phyloP scores from a whole-genome alignment of 1,284 basidiomycete genomes.

The Cryptococcus amylolentus region DNA sequence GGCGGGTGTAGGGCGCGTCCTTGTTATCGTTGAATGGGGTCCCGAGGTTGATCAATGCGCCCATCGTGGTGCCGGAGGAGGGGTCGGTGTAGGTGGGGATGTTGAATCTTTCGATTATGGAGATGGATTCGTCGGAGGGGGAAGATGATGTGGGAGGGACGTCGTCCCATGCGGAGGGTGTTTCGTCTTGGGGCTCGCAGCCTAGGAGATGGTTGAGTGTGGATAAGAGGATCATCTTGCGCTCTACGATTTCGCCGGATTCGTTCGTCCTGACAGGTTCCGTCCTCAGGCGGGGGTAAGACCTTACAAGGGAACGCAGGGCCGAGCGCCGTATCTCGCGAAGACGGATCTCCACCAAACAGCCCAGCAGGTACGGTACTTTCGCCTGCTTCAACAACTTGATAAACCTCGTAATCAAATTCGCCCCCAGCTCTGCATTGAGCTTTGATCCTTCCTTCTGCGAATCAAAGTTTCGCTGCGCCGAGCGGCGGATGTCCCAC shows the following conservation, averaged over 20 bases:
- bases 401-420: conserved; percentile 59
- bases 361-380: conserved; percentile 54
- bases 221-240: conserved; percentile 33
- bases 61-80: conserved; percentile 28
- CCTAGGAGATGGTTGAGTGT: conserved; percentile 49
- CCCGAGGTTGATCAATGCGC: conserved; percentile 59
- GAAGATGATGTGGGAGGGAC: conserved; percentile 27
- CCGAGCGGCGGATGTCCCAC: conserved; percentile 71
- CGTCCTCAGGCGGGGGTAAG: conserved; percentile 50
- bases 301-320: conserved; percentile 52
- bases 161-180: conserved; percentile 45
- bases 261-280: conserved; percentile 39
- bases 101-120: conserved; percentile 37
- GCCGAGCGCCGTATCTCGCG: conserved; percentile 54
- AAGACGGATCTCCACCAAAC: conserved; percentile 56
- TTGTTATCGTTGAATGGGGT: conserved; percentile 57
- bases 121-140: conserved; percentile 29
- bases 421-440: conserved; percentile 55
- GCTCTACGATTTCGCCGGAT: conserved; percentile 33
- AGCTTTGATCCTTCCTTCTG: conserved; percentile 53
- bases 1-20: conserved; percentile 61
- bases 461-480: conserved; percentile 69
- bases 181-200: conserved; percentile 49
- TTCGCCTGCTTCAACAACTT: conserved; percentile 47
- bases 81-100: conserved; percentile 43